These are phyloP conservation scores for Hanseniaspora mollemarum DNA, from an alignment of 805 yeast species.

Conservation along the genomic window DNA sequence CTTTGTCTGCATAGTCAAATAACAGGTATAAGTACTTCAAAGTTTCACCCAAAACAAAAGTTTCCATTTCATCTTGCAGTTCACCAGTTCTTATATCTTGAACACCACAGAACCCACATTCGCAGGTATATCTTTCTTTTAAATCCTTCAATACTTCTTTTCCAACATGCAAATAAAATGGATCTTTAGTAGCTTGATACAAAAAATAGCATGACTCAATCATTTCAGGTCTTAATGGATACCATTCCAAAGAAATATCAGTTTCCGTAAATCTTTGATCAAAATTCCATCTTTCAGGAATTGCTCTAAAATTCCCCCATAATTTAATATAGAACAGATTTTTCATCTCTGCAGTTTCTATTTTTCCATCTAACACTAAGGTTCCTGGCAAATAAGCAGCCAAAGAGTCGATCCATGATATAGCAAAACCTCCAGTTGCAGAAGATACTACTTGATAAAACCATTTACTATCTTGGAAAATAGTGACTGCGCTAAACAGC, in stretches of 20 bases:
- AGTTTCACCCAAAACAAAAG: slow-evolving; percentile 80
- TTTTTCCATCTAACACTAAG: slow-evolving; percentile 65
- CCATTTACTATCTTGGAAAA: slow-evolving; percentile 43
- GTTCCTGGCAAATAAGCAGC: slow-evolving; percentile 85
- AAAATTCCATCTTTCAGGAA: slow-evolving; percentile 84
- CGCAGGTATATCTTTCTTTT: slow-evolving; percentile 39
- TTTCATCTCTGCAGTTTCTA: slow-evolving; percentile 49
- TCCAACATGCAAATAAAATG: slow-evolving; percentile 69
- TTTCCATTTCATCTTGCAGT: slow-evolving; percentile 75
- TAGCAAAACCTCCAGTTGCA: slow-evolving; percentile 38
- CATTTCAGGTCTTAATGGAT: slow-evolving; percentile 85
- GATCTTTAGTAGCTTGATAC: slow-evolving; percentile 76
- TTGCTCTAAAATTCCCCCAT: slow-evolving; percentile 68
- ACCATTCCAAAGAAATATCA: slow-evolving; percentile 64
- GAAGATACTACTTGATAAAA: slow-evolving; percentile 45
- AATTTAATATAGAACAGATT: slow-evolving; percentile 58
- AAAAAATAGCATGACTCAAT: slow-evolving; percentile 78
- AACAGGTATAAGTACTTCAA: slow-evolving; percentile 69
- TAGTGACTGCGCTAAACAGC: slow-evolving; percentile 48
- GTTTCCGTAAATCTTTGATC: slow-evolving; percentile 16
- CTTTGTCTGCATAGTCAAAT: slow-evolving; percentile 60
- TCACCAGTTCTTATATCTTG: slow-evolving; percentile 54
- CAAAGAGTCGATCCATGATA: slow-evolving; percentile 71
- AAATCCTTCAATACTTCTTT: slow-evolving; percentile 49
- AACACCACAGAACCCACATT: slow-evolving; percentile 74